Base-by-base conservation (phyloP, 2,329 filamentous ascomycete species). In the Xylariaceae sp. region DNA sequence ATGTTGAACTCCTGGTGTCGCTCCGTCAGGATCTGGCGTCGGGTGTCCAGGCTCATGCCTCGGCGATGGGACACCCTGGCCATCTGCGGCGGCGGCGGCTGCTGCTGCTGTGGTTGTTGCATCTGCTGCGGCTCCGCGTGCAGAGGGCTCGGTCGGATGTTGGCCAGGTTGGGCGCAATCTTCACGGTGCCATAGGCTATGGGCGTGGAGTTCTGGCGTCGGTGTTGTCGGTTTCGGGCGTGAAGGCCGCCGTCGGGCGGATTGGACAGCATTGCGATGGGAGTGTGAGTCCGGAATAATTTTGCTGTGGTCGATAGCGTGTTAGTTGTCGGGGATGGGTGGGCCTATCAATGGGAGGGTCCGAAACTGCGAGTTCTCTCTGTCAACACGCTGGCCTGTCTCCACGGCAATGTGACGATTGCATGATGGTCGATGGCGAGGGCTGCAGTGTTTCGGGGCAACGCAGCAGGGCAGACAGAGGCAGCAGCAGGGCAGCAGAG, bases 131-230 rank as follows among this genome's bases (percentile, higher is more conserved):
- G 66, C 34, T 67, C 66, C 30, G 59, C 69, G 63, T 72, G 75
- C 65, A 64, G 64, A 18, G 17, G 17, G 47, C 59, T 70, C 62
- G 73, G 76, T 63, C 73, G 73, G 49, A 83, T 79, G 60, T 75
- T 81, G 71, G 87, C 83, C 77, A 89, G 80, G 77, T 80, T 80
- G 72, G 76, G 83, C 60, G 77, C 78, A 77, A 86, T 84, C 82
- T 86, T 88, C 73, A 85, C 83, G 70, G 85, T 84, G 74, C 93
- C 89, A 77, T 90, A 89, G 74, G 83, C 84, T 75, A 83, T 84
- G 65, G 90, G 89, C 72, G 89, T 93, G 71, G 92, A 96, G 72
- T 90, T 88, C 80, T 96, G 91, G 78, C 92, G 88, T 75, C 90
- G 84, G 78, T 96, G 91, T 77, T 85, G 82, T 78, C 85, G 84